These are phyloP conservation scores for Quercus phellos DNA, from an alignment of 331 rosid genomes.

Conservation along the genomic window DNA sequence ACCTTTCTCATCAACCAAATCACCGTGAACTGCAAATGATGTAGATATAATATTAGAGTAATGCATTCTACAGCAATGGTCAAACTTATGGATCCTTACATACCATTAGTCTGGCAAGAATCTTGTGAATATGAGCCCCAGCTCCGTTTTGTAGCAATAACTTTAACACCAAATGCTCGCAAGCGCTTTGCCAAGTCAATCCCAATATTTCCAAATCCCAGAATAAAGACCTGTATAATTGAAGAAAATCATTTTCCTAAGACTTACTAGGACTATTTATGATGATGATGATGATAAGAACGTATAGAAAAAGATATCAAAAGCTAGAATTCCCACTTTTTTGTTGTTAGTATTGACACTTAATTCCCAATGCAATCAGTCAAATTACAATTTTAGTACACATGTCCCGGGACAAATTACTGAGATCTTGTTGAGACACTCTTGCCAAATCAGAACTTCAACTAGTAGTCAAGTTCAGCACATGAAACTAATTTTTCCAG, in stretches of 20 bases:
- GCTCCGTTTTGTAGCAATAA: constrained; percentile 81
- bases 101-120: constrained; percentile 30
- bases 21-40: constrained; percentile 37
- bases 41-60: constrained; percentile 8
- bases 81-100: constrained; percentile 8
- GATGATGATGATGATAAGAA: neutral
- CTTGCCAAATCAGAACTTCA: neutral
- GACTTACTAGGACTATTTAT: too few relatives aligned
- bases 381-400: neutral
- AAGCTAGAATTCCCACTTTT: neutral
- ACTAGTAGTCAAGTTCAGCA: neutral
- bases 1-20: constrained; percentile 71
- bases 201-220: constrained; percentile 91
- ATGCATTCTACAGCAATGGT: neutral
- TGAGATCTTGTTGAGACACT: neutral
- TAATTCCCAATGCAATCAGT: neutral
- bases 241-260: constrained; percentile 6
- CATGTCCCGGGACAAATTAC: neutral
- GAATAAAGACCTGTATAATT: constrained; percentile 57
- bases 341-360: too few relatives aligned
- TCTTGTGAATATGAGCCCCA: constrained; percentile 43
- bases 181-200: constrained; percentile 70
- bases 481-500: neutral
- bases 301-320: neutral
- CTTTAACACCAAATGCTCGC: constrained; percentile 77